Conservation (phyloP, 2,329 filamentous ascomycete species). For the Neofusicoccum kwambonambiense region DNA sequence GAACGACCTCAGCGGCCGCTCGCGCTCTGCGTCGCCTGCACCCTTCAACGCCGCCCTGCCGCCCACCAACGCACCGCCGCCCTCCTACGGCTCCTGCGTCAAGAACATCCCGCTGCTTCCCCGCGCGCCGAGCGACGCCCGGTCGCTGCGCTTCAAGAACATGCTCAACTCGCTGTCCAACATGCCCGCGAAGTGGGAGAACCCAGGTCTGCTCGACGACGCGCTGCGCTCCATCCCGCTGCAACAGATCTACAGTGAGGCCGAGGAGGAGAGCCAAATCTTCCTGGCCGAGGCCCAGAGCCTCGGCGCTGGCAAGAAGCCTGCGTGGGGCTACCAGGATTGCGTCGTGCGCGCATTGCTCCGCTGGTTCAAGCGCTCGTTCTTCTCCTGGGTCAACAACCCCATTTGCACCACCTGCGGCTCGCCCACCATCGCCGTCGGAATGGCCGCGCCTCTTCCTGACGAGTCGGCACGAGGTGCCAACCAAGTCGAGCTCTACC, state of each 20-base stretch:
- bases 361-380: constrained; percentile 93
- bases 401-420: constrained; percentile 79
- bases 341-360: constrained; percentile 88
- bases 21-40: constrained; percentile 59
- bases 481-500: constrained; percentile 83
- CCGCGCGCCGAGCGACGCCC: constrained; percentile 62
- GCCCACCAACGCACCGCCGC: constrained; percentile 43
- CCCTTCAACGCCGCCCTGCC: constrained; percentile 30
- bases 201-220: constrained; percentile 90
- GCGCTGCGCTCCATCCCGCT: constrained; percentile 82
- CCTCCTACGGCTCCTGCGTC: constrained; percentile 58
- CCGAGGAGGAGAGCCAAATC: constrained; percentile 89
- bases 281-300: constrained; percentile 84
- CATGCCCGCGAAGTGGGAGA: constrained; percentile 92
- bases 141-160: constrained; percentile 57
- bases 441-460: constrained; percentile 78
- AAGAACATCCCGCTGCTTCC: constrained; percentile 69
- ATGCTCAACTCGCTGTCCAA: constrained; percentile 81
- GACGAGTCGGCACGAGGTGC: constrained; percentile 90
- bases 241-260: constrained; percentile 88
- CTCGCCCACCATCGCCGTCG: constrained; percentile 77
- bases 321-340: constrained; percentile 97
- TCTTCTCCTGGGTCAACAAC: constrained; percentile 97
- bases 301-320: constrained; percentile 73
- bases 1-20: constrained; percentile 70